Conservation (phyloP, 2,329 filamentous ascomycete species). For the Dichotomopilus funicola region DNA sequence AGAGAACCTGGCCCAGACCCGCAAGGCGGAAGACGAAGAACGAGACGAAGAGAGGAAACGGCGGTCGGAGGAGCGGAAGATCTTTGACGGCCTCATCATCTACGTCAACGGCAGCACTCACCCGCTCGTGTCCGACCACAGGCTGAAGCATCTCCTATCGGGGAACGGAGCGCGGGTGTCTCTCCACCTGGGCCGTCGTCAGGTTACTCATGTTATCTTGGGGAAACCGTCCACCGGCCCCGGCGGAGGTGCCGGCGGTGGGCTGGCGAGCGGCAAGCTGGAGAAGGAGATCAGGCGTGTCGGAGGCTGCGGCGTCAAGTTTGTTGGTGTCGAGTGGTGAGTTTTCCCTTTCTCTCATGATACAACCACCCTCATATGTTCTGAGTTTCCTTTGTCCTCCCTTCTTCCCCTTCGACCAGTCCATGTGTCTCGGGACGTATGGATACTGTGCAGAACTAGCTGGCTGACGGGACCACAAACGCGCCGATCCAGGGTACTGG, state of each 20-base stretch:
- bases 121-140: constrained; percentile 77
- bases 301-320: constrained; percentile 66
- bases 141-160: constrained; percentile 69
- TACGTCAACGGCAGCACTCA: constrained; percentile 86
- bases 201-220: constrained; percentile 81
- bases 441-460: constrained; percentile 14
- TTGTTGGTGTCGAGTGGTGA: constrained; percentile 75
- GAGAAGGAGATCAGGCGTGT: constrained; percentile 69
- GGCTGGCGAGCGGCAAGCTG: constrained; percentile 69
- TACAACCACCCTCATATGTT: not conserved
- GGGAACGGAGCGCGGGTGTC: constrained; percentile 68
- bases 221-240: constrained; percentile 47
- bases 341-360: constrained; percentile 22
- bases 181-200: constrained; percentile 61
- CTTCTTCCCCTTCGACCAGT: constrained; percentile 6
- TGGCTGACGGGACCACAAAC: constrained; percentile 3
- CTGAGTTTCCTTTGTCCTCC: constrained; percentile 5
- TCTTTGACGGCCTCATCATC: constrained; percentile 67
- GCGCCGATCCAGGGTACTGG: constrained; percentile 56
- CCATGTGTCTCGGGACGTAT: constrained; percentile 8
- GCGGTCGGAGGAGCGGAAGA: constrained; percentile 29
- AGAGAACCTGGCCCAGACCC: constrained; percentile 2
- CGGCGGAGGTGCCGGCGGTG: constrained; percentile 59
- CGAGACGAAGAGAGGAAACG: constrained; percentile 35
- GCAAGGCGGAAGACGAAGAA: constrained; percentile 17